phyloP scores from a whole-genome alignment of 148 eudicot species.

The Fagopyrum esculentum region DNA sequence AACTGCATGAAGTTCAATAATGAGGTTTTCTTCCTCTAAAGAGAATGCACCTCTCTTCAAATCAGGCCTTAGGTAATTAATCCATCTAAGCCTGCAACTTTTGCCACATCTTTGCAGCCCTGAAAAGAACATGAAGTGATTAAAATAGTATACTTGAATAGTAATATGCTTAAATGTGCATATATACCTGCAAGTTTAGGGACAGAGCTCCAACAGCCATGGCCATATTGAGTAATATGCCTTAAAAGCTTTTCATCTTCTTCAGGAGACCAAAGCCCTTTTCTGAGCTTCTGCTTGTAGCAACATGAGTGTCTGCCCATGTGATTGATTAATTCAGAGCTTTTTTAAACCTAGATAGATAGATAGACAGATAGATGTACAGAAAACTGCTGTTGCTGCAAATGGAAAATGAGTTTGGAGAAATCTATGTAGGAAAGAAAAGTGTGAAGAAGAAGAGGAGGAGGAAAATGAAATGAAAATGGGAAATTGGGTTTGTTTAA shows the following conservation, averaged over 20 bases:
- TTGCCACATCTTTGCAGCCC: slow-evolving; percentile 96
- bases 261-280: slow-evolving; percentile 98
- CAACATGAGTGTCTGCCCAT: slow-evolving; percentile 96
- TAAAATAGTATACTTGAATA: too few species aligned
- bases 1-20: slow-evolving; percentile 82
- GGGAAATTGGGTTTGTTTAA: slow-evolving; percentile 4
- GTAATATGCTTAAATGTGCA: too few species aligned
- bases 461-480: slow-evolving; percentile 24
- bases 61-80: slow-evolving; percentile 88
- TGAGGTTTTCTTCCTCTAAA: slow-evolving; percentile 73
- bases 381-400: background rate
- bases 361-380: background rate
- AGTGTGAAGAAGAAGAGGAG: background rate
- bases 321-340: background rate
- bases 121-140: slow-evolving; percentile 12
- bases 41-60: slow-evolving; percentile 92
- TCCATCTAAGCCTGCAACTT: slow-evolving; percentile 94
- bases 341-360: background rate
- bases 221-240: slow-evolving; percentile 75
- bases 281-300: slow-evolving; percentile 84
- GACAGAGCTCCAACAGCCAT: slow-evolving; percentile 98
- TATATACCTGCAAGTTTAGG: slow-evolving; percentile 83
- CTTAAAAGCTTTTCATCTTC: slow-evolving; percentile 93
- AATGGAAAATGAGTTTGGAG: slow-evolving; percentile 13
- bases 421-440: slow-evolving; percentile 2